Evolutionary conservation across 2,329 filamentous ascomycete genomes (phyloP).

Genomic region (Trichoderma brevicompactum): DNA sequence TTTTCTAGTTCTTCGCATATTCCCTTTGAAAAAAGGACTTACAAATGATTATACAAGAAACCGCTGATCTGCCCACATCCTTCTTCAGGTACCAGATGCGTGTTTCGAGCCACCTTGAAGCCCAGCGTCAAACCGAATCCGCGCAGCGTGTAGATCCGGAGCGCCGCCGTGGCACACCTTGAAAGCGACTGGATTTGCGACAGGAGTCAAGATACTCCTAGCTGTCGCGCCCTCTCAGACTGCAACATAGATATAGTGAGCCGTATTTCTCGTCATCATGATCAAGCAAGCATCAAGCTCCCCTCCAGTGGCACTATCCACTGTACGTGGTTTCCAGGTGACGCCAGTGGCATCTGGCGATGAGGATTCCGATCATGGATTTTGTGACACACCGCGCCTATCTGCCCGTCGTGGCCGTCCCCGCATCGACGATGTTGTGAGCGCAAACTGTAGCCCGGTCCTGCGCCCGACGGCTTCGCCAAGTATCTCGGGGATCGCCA

Average conservation of each 20-base stretch:
- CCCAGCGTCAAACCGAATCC: constrained; percentile 54
- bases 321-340: constrained; percentile 61
- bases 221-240: neutral
- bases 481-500: constrained; percentile 74
- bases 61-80: constrained; percentile 49
- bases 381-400: constrained; percentile 45
- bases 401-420: constrained; percentile 47
- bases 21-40: constrained; percentile 32
- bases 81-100: constrained; percentile 64
- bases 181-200: constrained; percentile 35
- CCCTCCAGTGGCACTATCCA: constrained; percentile 55
- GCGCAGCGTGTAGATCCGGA: constrained; percentile 62
- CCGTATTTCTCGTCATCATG: constrained; percentile 43
- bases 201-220: constrained; percentile 10
- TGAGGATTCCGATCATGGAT: constrained; percentile 59
- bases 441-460: constrained; percentile 65
- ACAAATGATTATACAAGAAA: constrained; percentile 62
- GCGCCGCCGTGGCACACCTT: constrained; percentile 60
- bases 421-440: constrained; percentile 61
- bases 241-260: neutral
- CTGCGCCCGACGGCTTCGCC: constrained; percentile 59
- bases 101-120: constrained; percentile 54
- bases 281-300: constrained; percentile 42
- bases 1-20: constrained; percentile 21
- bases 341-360: constrained; percentile 60